Conservation (phyloP, 2,329 filamentous ascomycete species). For the Diaporthe citrichinensis region DNA sequence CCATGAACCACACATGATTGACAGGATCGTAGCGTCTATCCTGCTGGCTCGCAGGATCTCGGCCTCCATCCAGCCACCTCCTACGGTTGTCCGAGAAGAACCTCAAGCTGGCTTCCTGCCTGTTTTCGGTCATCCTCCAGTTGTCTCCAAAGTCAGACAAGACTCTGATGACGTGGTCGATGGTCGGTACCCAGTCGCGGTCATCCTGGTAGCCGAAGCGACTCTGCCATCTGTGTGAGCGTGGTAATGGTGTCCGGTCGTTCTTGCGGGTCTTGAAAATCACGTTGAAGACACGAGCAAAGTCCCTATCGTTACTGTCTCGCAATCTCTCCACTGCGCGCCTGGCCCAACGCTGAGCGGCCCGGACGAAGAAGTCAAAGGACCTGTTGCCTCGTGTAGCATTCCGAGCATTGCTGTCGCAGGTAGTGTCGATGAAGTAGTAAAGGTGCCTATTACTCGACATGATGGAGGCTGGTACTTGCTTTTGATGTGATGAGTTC, state of each 20-base stretch:
- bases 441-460: constrained; percentile 1
- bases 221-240: constrained; percentile 15
- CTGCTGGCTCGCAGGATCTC: constrained; percentile 17
- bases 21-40: constrained; percentile 22
- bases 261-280: constrained; percentile 33
- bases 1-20: constrained; percentile 24
- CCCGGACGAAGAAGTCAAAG: constrained; percentile 26
- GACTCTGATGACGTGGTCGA: constrained; percentile 17
- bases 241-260: not conserved
- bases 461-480: not conserved
- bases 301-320: constrained; percentile 31
- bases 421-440: constrained; percentile 40
- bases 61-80: constrained; percentile 17
- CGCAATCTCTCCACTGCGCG: constrained; percentile 16
- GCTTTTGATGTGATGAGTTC: not conserved
- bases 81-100: constrained; percentile 25
- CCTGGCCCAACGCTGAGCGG: constrained; percentile 25
- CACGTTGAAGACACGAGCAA: constrained; percentile 38
- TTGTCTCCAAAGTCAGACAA: constrained; percentile 15
- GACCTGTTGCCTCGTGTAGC: constrained; percentile 14
- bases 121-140: not conserved
- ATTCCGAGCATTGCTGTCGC: constrained; percentile 29
- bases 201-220: constrained; percentile 16
- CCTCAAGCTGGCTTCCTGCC: constrained; percentile 17
- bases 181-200: constrained; percentile 22